phyloP scores from a whole-genome alignment of 805 yeast species.

The Saccharomyces jurei region DNA sequence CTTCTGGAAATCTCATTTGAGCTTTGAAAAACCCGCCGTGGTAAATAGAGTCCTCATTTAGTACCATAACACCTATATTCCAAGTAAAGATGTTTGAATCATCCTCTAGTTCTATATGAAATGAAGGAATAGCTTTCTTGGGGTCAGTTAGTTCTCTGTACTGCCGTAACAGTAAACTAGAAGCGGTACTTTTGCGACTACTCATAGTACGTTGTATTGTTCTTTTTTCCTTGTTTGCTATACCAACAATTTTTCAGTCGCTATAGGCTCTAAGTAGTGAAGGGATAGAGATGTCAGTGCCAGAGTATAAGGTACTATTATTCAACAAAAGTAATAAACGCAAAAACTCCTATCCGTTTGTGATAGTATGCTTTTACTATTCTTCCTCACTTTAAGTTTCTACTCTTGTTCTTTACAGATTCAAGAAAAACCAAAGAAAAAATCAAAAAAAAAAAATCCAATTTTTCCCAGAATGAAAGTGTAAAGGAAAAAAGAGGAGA shows the following conservation, averaged over 20 bases:
- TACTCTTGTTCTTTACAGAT: neutral
- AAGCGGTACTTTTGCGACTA: slow-evolving; percentile 47
- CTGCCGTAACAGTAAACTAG: slow-evolving; percentile 85
- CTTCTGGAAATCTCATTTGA: slow-evolving; percentile 85
- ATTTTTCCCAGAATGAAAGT: neutral
- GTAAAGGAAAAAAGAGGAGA: neutral
- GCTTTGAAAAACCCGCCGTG: slow-evolving; percentile 94
- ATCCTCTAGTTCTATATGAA: slow-evolving; percentile 61
- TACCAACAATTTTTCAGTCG: neutral
- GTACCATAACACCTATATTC: slow-evolving; percentile 90
- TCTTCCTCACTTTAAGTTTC: neutral
- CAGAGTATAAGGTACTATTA: neutral
- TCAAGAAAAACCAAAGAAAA: neutral
- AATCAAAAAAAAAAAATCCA: neutral
- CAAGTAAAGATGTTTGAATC: slow-evolving; percentile 51
- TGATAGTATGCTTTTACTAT: neutral
- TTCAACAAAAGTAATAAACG: neutral
- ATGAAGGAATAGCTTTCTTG: slow-evolving; percentile 64
- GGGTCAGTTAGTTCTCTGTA: slow-evolving; percentile 91
- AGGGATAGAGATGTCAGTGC: neutral
- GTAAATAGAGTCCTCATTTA: slow-evolving; percentile 80
- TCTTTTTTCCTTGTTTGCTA: slow-evolving; percentile 1
- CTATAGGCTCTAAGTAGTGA: neutral
- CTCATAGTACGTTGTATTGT: slow-evolving; percentile 13
- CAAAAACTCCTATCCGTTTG: neutral